Percentiles rank a stretch among this genome's conserved stretches.
Conservation (phyloP, 2,329 filamentous ascomycete species). For the Penicillium sp. region DNA sequence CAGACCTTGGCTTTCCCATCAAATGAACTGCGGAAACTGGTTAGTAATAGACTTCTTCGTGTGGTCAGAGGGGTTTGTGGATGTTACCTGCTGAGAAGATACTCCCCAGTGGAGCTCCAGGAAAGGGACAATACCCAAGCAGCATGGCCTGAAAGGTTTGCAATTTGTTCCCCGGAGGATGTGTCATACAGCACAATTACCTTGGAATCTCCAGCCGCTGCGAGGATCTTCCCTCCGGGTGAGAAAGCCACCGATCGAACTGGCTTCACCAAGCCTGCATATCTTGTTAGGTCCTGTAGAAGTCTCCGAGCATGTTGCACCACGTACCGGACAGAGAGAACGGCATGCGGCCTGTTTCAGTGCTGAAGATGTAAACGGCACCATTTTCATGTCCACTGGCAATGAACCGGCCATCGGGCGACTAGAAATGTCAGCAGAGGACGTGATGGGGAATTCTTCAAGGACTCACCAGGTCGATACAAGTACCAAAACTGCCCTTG, state of each 20-base stretch:
- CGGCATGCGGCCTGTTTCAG: conserved; percentile 78
- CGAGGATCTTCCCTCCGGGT: conserved; percentile 77
- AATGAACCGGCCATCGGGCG: conserved; percentile 75
- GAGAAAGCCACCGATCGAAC: conserved; percentile 86
- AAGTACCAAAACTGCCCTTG: conserved; percentile 86
- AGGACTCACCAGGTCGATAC: conserved; percentile 69
- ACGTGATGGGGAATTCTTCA: neutral
- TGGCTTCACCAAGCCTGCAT: conserved; percentile 75
- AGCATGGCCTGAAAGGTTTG: conserved; percentile 74
- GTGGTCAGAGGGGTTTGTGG: neutral
- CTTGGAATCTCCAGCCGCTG: conserved; percentile 84
- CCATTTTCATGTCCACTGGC: conserved; percentile 93
- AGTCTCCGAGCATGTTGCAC: neutral
- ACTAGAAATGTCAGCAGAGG: conserved; percentile 40
- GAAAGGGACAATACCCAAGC: conserved; percentile 90
- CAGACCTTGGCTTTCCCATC: conserved; percentile 96
- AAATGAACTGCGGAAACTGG: conserved; percentile 59
- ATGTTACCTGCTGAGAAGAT: conserved; percentile 72
- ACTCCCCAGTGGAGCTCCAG: conserved; percentile 93
- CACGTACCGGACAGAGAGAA: conserved; percentile 76
- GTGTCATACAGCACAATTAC: conserved; percentile 93
- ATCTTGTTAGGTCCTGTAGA: conserved; percentile 16
- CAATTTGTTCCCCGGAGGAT: conserved; percentile 86
- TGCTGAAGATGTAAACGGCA: conserved; percentile 91
- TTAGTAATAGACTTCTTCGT: conserved; percentile 4